Evolutionary conservation across 106 monocot species (phyloP), one percentile per base, ranked within the genome.

Genomic region (Acorus calamus): DNA sequence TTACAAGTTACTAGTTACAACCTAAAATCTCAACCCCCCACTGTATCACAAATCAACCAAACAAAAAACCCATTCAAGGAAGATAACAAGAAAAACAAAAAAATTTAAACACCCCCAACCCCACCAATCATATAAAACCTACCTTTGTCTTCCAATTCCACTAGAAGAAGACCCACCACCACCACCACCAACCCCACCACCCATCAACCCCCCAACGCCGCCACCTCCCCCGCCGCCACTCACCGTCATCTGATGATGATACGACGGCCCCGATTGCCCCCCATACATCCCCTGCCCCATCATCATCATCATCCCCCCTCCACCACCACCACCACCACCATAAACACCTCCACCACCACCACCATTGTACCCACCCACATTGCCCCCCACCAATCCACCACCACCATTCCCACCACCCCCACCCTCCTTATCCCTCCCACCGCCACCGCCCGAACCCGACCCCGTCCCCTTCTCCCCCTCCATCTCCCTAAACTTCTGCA

Each of bases 401-500:
- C 42, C 53, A 12, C 66, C 72, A 12, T 60, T 68, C 6, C 55
- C 60, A 28, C 55, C 59, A 3, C 55, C 59, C 4, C 46, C 59
- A 41, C 14, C 46, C 11, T 51, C 59, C 4, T 41, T 53, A 41
- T 11, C 46, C 11, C 9, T 28, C 28, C 66, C 66, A 41, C 67
- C 56, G 6, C 55, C 54, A 2, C 42, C 70, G 3, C 71, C 60
- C 46, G 62, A 67, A 6, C 54, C 48, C 11, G 56, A 50, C n/a
- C 13, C 5, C 14, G 54, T 46, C 9, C 43, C 58, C 64, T 79
- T 79, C 58, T 87, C 83, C 12, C 87, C 87, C 55, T 87, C 87
- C 56, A 83, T 60, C 63, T 80, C 83, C 8, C 87, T 60, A 47
- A 83, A 83, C 68, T 61, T 77, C 58, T 87, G 87, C 4, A 87